Evolutionary conservation across 371 early-diverging fungal genomes (phyloP).

Genomic region (Coemansia sp.): DNA sequence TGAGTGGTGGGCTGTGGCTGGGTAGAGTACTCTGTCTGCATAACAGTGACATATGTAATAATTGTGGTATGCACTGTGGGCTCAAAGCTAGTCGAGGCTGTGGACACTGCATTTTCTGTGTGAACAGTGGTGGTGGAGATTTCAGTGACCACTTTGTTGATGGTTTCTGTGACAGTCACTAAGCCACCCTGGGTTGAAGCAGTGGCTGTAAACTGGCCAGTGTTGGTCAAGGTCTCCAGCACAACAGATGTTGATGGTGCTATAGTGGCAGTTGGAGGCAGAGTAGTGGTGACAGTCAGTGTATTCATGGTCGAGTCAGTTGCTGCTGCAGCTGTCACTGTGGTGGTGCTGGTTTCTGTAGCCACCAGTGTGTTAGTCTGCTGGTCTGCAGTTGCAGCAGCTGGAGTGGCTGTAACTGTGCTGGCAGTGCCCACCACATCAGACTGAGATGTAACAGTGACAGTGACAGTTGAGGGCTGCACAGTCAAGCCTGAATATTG

Average conservation of each 20-base stretch:
- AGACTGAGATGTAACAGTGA: not conserved
- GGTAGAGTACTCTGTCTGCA: too few species aligned
- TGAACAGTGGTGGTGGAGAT: too few species aligned
- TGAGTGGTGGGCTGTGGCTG: too few species aligned
- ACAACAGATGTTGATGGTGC: not conserved
- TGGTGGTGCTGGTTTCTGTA: not conserved
- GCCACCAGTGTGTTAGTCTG: not conserved
- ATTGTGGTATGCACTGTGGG: too few species aligned
- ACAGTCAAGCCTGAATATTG: not conserved
- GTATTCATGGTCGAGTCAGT: not conserved
- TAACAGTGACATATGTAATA: too few species aligned
- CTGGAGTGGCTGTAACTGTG: not conserved
- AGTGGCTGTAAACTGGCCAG: too few species aligned
- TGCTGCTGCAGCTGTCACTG: not conserved
- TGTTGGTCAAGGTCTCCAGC: too few species aligned
- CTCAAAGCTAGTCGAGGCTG: too few species aligned
- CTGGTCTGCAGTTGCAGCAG: not conserved
- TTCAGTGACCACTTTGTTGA: too few species aligned
- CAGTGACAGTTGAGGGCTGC: not conserved
- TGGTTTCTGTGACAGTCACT: too few species aligned
- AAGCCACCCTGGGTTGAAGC: too few species aligned
- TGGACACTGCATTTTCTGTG: too few species aligned
- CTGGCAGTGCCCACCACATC: not conserved
- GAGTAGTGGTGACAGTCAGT: not conserved
- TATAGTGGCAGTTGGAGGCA: not conserved